Evolutionary conservation across 2,329 filamentous ascomycete species (phyloP), one percentile per base, ranked within the genome.

Genomic region (Cladosporium halotolerans): DNA sequence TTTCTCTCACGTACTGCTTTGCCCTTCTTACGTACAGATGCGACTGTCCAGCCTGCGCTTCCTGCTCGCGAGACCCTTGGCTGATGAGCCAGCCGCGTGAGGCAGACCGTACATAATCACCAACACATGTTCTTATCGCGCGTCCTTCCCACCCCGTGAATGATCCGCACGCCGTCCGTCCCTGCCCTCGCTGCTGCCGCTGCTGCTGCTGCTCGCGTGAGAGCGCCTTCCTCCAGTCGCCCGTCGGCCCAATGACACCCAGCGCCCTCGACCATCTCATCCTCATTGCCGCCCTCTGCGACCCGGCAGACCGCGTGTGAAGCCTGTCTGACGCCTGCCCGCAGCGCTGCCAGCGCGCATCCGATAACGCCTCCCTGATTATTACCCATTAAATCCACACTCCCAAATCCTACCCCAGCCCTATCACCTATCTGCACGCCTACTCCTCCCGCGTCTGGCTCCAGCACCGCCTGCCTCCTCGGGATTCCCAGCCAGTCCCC

Each of bases 221-320:
- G 23, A 28, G 23, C 4, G 23, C 23, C 23, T 28, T 18, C 16
- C 16, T 18, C 16, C 23, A 28, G 23, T 18, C 16, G 16, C 16
- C 16, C 16, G 44, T 55, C 52, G 52, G 41, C 45, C 53, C 59
- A 68, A 70, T 70, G 67, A 69, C 66, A 61, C 58, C 66, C 40
- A 65, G 58, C 56, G 66, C 66, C 28, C 63, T 64, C 53, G 55
- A 66, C 52, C 56, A 66, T 56, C 66, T 69, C 56, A 60, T 69
- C 52, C 62, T 70, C 53, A 60, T 69, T 46, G 57, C 62, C 48
- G 62, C 64, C 44, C 62, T 69, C 28, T 63, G 60, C 54, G 62
- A 57, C 41, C 57, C 60, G 43, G 56, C 60, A 47, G 60, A 63
- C 52, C 59, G 60, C 54, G 58, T 54, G 42, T 41, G 55, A 43